Evolutionary conservation across 257 asterid genomes (phyloP).

Genomic region (Salvia hispanica): DNA sequence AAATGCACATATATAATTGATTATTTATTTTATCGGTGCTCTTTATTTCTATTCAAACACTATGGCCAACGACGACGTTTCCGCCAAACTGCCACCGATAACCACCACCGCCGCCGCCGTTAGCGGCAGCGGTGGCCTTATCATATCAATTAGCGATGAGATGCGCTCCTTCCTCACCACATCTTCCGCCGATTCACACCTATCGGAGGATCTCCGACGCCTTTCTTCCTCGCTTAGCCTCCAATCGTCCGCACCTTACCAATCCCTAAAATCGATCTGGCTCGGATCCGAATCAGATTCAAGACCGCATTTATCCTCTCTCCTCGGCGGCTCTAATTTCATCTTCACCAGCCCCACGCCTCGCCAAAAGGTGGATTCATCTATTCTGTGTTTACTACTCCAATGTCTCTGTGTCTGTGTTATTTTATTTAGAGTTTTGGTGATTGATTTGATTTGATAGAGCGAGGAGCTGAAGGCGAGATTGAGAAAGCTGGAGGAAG

Average conservation of each 20-base stretch:
- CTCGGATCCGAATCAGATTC: conserved; percentile 41
- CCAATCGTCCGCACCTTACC: conserved; percentile 57
- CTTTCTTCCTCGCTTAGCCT: conserved; percentile 54
- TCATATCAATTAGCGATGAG: conserved; percentile 54
- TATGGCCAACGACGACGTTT: conserved; percentile 26
- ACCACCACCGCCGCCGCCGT: neutral
- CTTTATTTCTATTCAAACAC: no score
- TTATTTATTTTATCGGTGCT: no score
- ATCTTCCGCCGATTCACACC: conserved; percentile 49
- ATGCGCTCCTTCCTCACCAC: conserved; percentile 56
- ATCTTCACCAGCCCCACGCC: conserved; percentile 77
- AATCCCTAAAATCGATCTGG: conserved; percentile 72
- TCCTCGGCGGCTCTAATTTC: conserved; percentile 58
- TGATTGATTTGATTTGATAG: conserved; percentile 35
- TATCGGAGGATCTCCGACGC: conserved; percentile 56
- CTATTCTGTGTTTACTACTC: neutral
- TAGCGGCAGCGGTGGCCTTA: conserved; percentile 42
- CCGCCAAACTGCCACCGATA: conserved; percentile 30
- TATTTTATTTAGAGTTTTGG: neutral
- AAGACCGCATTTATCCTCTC: conserved; percentile 49
- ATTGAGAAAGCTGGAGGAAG: conserved; percentile 71
- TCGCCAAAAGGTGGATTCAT: conserved; percentile 61
- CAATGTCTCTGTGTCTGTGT: neutral
- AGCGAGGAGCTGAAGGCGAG: conserved; percentile 74
- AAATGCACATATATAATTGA: no score